These are phyloP conservation scores for Triticum dicoccoides DNA, from an alignment of 176 grass and related monocot genomes.

Conservation along the genomic window DNA sequence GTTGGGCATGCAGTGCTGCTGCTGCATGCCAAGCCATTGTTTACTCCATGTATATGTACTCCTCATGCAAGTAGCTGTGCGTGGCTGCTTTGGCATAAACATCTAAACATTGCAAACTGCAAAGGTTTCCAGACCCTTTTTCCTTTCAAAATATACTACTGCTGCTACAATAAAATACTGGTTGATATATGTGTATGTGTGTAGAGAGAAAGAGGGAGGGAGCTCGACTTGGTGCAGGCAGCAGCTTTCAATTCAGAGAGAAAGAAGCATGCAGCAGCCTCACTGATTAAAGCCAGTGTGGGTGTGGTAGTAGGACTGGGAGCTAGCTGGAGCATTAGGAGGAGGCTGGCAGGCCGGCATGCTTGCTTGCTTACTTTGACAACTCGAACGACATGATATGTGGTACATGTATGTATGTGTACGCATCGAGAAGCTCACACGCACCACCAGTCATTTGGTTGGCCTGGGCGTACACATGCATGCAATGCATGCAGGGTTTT, in stretches of 20 bases:
- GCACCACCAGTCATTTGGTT: conserved; percentile 44
- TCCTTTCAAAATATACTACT: not conserved
- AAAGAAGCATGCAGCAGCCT: not conserved
- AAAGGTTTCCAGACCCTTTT: conserved; percentile 23
- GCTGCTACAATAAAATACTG: not conserved
- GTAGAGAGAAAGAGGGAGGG: not conserved
- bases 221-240: conserved; percentile 27
- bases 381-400: conserved; percentile 35
- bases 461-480: conserved; percentile 19
- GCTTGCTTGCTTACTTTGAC: conserved; percentile 26
- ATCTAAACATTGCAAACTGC: conserved; percentile 42
- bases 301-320: conserved; percentile 39
- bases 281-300: conserved; percentile 60
- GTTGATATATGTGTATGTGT: not conserved
- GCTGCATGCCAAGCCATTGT: not conserved
- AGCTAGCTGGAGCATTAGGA: conserved; percentile 38
- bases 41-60: conserved; percentile 19
- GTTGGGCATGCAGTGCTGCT: conserved; percentile 24
- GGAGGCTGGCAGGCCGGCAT: conserved; percentile 3
- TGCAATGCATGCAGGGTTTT: conserved; percentile 21
- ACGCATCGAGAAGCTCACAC: conserved; percentile 50
- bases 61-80: not conserved
- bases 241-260: conserved; percentile 1
- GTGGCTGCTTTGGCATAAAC: conserved; percentile 54
- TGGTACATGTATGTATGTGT: not conserved